Conservation (phyloP, 108 stramenopile species). For the Skeletonema marinoi region DNA sequence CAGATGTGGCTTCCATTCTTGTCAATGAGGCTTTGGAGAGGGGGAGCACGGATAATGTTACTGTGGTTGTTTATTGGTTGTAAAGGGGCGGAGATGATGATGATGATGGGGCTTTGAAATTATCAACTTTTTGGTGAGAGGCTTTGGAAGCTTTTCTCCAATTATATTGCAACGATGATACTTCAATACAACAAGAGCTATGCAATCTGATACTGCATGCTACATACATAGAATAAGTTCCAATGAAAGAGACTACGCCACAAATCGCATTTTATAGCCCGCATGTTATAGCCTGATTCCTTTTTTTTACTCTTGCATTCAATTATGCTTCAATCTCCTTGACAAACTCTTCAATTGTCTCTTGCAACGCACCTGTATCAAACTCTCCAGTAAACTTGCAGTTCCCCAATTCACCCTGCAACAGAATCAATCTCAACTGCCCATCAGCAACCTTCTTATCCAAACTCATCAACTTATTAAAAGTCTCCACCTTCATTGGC, state of each 20-base stretch:
- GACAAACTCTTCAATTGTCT: conserved; percentile 89
- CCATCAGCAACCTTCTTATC: conserved; percentile 95
- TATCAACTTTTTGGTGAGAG: neutral
- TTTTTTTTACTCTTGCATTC: neutral
- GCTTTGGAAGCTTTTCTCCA: neutral
- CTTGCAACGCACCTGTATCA: conserved; percentile 74
- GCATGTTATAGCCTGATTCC: neutral
- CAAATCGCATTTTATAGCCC: neutral
- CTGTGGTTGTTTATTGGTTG: conserved; percentile 82
- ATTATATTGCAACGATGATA: neutral
- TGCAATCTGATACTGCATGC: neutral
- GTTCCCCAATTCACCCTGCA: conserved; percentile 78
- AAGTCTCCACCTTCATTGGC: conserved; percentile 75
- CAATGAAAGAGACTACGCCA: neutral
- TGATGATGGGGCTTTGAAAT: neutral
- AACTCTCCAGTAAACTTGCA: conserved; percentile 92
- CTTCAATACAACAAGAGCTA: neutral
- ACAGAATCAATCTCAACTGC: conserved; percentile 77
- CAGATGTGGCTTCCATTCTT: conserved; percentile 53
- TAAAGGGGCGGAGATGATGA: conserved; percentile 14
- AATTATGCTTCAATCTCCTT: conserved; percentile 56
- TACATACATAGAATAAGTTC: neutral
- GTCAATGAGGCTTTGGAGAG: conserved; percentile 69
- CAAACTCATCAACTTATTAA: conserved; percentile 84
- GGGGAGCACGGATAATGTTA: conserved; percentile 86